Evolutionary conservation across 768 basidiomycete species (phyloP), one percentile per base, ranked within the genome.

Genomic region (Rhodotorula babjevae): DNA sequence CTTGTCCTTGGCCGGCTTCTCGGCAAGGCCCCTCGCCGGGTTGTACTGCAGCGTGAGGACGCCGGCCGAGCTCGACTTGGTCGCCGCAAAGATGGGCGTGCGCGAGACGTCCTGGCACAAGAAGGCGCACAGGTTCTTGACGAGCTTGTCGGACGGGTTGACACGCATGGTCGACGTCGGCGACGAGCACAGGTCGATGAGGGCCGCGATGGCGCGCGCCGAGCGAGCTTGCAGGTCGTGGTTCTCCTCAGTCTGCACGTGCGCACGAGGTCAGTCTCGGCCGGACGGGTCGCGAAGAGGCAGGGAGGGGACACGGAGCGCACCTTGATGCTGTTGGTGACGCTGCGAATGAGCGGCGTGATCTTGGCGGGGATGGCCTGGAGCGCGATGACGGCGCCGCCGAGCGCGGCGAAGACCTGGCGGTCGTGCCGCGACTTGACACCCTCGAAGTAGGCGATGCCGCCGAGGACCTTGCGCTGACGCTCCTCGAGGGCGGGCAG

Each of bases 261-360:
- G 16, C 2, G 21, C 21, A 0, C 42, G 50, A 61, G 42, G 56
- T 59, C n/a, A 29, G 23, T 4, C 40, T 9, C 9, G 36, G 36
- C 36, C 36, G 36, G 9, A 7, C 21, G 65, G 25, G 7, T 53
- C 49, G 18, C 21, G 33, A 27, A 10, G 29, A 50, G 25, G n/a
- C 36, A 36, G 8, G 44, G 50, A 33, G 27, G 53, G 11, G 50
- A 68, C 5, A 36, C 36, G 36, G 36, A 9, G 9, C 86, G 56
- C 64, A 92, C 94, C 87, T 96, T 98, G 84, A 98, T 89, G 33
- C 93, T 92, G 68, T 93, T 95, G 90, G 97, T 98, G 67, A 98
- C 88, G 33, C 91, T 92, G 80, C 94, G 93, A 57, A 99, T 93
- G 61, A 99, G 88, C 0, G 96, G 94, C 77, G 92, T 95, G 73